Conservation (phyloP, 2,329 filamentous ascomycete species). For the Phialophora macrospora region DNA sequence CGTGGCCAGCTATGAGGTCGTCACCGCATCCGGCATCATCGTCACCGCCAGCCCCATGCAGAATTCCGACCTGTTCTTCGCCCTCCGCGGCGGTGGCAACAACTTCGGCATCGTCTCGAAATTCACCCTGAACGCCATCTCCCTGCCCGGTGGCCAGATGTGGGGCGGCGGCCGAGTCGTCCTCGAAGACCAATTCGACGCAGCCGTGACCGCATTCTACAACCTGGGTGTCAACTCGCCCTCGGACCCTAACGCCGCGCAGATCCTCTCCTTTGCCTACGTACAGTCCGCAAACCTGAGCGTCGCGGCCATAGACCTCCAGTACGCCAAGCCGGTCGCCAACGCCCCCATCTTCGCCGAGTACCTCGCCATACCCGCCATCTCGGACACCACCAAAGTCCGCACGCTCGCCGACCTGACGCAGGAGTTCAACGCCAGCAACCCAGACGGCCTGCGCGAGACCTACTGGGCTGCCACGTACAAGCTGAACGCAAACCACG, state of each 20-base stretch:
- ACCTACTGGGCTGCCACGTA: slow-evolving; percentile 45
- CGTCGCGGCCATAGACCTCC: slow-evolving; percentile 45
- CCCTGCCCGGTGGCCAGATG: slow-evolving; percentile 32
- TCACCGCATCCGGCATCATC: slow-evolving; percentile 40
- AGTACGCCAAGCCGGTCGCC: slow-evolving; percentile 47
- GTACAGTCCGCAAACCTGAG: slow-evolving; percentile 26
- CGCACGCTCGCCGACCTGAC: slow-evolving; percentile 44
- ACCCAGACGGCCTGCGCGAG: slow-evolving; percentile 44
- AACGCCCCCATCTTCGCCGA: slow-evolving; percentile 47
- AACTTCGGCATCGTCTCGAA: slow-evolving; percentile 49
- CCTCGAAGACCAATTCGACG: slow-evolving; percentile 39
- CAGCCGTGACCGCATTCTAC: slow-evolving; percentile 44
- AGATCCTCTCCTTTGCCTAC: slow-evolving; percentile 45
- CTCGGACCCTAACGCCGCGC: slow-evolving; percentile 45
- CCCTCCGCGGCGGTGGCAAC: slow-evolving; percentile 49
- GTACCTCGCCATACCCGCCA: slow-evolving; percentile 44
- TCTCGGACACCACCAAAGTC: slow-evolving; percentile 43
- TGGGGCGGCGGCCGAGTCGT: slow-evolving; percentile 28
- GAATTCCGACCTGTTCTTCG: slow-evolving; percentile 49
- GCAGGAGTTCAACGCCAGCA: slow-evolving; percentile 43
- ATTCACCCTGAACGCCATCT: slow-evolving; percentile 46
- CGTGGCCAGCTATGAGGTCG: slow-evolving; percentile 37
- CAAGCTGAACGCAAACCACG: slow-evolving; percentile 41
- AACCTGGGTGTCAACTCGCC: slow-evolving; percentile 42
- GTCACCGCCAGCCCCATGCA: slow-evolving; percentile 42